phyloP scores from a whole-genome alignment of 148 eudicot genomes.

The Rhododendron ferrugineum region DNA sequence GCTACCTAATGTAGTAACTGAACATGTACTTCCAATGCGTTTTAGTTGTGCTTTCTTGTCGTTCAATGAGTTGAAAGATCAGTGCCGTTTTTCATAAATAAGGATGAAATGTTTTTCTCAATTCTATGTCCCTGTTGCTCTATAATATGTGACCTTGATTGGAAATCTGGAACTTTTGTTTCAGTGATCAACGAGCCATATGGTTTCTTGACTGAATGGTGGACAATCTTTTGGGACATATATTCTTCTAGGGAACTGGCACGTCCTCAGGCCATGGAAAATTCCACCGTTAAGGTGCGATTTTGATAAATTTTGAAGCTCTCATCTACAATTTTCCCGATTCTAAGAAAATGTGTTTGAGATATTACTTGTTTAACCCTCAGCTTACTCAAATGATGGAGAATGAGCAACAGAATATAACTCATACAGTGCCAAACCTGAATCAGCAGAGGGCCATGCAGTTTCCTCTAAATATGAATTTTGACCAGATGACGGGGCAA shows the following conservation, averaged over 20 bases:
- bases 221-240: slow-evolving; percentile 14
- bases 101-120: background rate
- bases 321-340: background rate
- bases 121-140: background rate
- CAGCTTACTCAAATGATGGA: slow-evolving; percentile 17
- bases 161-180: background rate
- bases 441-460: background rate
- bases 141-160: background rate
- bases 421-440: background rate
- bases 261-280: background rate
- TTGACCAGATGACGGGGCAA: background rate
- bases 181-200: background rate
- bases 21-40: background rate
- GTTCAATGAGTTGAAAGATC: background rate
- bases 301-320: background rate
- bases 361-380: background rate
- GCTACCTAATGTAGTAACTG: background rate
- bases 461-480: background rate
- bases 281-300: slow-evolving; percentile 1
- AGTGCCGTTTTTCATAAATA: background rate
- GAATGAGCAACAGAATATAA: background rate
- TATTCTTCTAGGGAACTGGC: slow-evolving; percentile 11
- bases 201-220: slow-evolving; percentile 10
- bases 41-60: background rate
- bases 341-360: background rate